These are phyloP conservation scores for Zygosaccharomyces lentus DNA, from an alignment of 805 yeast genomes.

Conservation along the genomic window DNA sequence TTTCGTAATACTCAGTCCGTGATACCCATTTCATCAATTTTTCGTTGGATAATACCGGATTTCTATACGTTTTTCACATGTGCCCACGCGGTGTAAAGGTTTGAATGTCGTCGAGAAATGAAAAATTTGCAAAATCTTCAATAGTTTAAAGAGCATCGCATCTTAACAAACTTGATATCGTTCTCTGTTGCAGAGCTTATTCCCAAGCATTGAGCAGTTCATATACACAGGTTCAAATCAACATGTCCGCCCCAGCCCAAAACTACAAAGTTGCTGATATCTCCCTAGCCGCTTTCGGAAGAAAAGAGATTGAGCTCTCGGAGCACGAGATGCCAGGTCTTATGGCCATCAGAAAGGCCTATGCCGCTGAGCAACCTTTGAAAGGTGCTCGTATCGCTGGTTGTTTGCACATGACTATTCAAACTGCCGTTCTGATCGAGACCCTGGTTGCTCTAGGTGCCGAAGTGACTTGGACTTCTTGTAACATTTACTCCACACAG, in stretches of 20 bases:
- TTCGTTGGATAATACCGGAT: not conserved
- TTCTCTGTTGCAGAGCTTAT: not conserved
- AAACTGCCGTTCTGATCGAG: conserved; percentile 98
- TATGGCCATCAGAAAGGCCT: conserved; percentile 92
- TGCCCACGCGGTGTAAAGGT: not conserved
- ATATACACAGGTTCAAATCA: conserved; percentile 5
- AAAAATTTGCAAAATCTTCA: conserved; percentile 1
- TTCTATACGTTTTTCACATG: not conserved
- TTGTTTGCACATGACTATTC: conserved; percentile 99
- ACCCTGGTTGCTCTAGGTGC: conserved; percentile 97
- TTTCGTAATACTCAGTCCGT: too few species aligned
- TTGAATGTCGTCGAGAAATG: not conserved
- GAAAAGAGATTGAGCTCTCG: conserved; percentile 97
- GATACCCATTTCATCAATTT: too few species aligned
- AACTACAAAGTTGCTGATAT: conserved; percentile 96
- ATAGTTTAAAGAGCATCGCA: conserved; percentile 2
- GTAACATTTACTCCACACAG: conserved; percentile 99
- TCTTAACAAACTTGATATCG: not conserved
- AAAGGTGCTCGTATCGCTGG: conserved; percentile 99
- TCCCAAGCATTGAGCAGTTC: not conserved
- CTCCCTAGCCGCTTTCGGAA: conserved; percentile 98
- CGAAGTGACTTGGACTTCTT: conserved; percentile 98
- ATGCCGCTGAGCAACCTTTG: conserved; percentile 89
- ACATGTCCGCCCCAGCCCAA: conserved; percentile 57
- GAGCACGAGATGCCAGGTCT: conserved; percentile 99